Evolutionary conservation across 2,329 filamentous ascomycete species (phyloP).

Genomic region (Amylocarpus encephaloides): DNA sequence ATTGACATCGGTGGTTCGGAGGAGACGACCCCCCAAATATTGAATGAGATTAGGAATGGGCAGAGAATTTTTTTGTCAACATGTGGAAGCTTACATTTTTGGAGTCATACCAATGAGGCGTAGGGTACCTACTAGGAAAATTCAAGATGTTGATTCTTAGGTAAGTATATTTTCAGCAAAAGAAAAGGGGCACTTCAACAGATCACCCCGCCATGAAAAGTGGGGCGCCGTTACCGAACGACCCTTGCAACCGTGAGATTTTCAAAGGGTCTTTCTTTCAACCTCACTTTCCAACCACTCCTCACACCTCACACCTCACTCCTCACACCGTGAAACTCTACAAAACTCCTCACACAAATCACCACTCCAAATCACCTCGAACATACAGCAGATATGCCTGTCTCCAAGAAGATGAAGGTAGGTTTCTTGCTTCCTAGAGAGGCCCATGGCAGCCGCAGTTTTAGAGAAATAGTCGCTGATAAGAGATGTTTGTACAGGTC

Average conservation of each 20-base stretch:
- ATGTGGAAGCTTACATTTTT: neutral
- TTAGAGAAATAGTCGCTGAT: conserved; percentile 6
- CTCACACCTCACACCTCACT: too few relatives aligned
- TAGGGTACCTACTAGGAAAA: neutral
- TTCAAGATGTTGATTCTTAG: neutral
- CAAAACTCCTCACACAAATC: neutral
- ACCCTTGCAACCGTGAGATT: neutral
- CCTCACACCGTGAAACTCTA: neutral
- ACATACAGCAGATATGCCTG: conserved; percentile 34
- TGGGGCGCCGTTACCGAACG: neutral
- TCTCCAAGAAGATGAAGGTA: conserved; percentile 43
- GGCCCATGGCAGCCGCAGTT: neutral
- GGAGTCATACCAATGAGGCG: neutral
- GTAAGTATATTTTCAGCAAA: too few relatives aligned
- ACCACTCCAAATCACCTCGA: neutral
- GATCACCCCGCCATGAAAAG: neutral
- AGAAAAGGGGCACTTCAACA: neutral
- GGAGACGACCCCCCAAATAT: neutral
- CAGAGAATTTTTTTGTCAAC: neutral
- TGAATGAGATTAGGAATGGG: conserved; percentile 1
- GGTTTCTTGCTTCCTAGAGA: conserved; percentile 5
- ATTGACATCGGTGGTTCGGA: neutral
- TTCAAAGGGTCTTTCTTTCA: conserved; percentile 5
- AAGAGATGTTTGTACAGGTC: conserved; percentile 32
- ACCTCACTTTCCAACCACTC: neutral